phyloP scores from a whole-genome alignment of 257 asterid genomes.

The Agastache rugosa region DNA sequence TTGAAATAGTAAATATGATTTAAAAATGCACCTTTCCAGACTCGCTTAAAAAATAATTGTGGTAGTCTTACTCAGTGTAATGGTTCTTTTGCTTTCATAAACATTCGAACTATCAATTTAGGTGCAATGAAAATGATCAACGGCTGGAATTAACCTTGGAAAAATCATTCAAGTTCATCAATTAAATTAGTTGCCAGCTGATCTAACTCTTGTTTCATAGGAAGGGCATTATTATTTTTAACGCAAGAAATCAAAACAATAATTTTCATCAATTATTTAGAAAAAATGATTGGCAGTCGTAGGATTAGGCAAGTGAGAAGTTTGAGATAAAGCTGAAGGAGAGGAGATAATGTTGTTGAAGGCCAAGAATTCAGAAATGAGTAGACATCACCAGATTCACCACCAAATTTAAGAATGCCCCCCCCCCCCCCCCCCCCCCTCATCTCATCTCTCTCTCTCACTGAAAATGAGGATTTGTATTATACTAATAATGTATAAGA shows the following conservation, averaged over 20 bases:
- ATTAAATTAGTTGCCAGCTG: conserved; percentile 3
- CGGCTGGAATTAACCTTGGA: neutral
- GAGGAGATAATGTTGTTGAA: neutral
- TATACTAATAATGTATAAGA: neutral
- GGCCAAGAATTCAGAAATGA: conserved; percentile 28
- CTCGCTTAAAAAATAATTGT: too few species aligned
- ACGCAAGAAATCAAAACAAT: neutral
- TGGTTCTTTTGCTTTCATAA: too few species aligned
- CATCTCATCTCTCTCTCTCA: neutral
- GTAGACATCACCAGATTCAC: conserved; percentile 45
- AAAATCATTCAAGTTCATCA: neutral
- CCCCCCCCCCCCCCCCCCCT: neutral
- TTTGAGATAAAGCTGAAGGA: conserved; percentile 15
- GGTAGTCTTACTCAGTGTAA: too few species aligned
- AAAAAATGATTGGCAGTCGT: conserved; percentile 12
- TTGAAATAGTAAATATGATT: too few species aligned
- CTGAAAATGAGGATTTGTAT: neutral
- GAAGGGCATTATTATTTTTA: neutral
- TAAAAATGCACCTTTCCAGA: too few species aligned
- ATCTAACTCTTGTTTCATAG: neutral
- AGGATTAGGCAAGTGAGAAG: neutral
- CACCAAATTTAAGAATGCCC: conserved; percentile 6
- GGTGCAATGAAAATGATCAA: neutral
- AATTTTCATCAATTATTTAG: neutral
- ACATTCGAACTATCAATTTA: too few species aligned